Evolutionary conservation across 768 basidiomycete species (phyloP).

Genomic region (Lactifluus volemus): DNA sequence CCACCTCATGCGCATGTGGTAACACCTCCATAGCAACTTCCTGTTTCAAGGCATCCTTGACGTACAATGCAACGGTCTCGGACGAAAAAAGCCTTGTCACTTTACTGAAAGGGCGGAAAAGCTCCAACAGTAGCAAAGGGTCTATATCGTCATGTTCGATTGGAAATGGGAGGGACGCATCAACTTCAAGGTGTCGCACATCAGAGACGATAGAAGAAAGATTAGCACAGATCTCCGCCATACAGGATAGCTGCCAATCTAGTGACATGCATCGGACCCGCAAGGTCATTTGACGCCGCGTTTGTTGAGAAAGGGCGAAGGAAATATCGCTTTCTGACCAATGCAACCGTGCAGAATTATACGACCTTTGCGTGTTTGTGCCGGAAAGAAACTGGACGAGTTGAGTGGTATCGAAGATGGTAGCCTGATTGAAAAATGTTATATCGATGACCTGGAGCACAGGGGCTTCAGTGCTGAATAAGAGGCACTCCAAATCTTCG

Average conservation of each 20-base stretch:
- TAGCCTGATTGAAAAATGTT: no score
- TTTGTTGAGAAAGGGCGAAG: neutral
- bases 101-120: neutral
- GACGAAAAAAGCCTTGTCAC: neutral
- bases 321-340: no score
- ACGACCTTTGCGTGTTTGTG: neutral
- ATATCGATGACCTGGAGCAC: no score
- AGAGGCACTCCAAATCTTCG: no score
- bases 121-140: neutral
- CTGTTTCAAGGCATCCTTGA: neutral
- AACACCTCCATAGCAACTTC: neutral
- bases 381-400: neutral
- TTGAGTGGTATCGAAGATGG: no score
- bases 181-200: neutral
- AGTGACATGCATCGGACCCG: neutral
- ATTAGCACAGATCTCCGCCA: neutral
- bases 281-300: neutral
- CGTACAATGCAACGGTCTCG: neutral
- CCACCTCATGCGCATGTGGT: no score
- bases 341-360: no score
- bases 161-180: neutral
- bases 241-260: neutral
- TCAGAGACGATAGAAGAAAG: no score
- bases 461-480: no score
- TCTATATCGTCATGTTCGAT: neutral